Conservation (phyloP, 805 yeast species). For the Sugiyamaella qingdaonensis region DNA sequence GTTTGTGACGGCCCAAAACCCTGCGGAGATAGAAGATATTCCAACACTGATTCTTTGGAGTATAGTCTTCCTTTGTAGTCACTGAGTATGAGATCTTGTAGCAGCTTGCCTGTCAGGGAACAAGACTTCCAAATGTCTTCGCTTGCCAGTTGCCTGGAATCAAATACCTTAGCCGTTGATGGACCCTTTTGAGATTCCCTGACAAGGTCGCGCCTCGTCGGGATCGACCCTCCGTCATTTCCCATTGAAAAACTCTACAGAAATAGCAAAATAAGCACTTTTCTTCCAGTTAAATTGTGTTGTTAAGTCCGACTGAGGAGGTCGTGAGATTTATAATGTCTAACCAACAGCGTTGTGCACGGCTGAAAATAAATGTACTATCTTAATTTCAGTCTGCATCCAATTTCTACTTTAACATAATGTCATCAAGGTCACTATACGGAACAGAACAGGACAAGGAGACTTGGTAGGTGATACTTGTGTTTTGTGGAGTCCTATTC, state of each 20-base stretch:
- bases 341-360: too few species aligned
- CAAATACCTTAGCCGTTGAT: constrained; percentile 24
- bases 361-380: too few species aligned
- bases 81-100: constrained; percentile 52
- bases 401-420: background rate
- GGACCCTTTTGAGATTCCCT: constrained; percentile 21
- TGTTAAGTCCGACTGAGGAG: too few species aligned
- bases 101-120: constrained; percentile 38
- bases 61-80: constrained; percentile 62
- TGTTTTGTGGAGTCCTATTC: background rate
- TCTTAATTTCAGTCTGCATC: background rate
- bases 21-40: constrained; percentile 43
- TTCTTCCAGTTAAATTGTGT: too few species aligned
- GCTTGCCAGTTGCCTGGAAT: constrained; percentile 22
- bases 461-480: background rate
- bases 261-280: too few species aligned
- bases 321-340: too few species aligned
- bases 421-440: background rate
- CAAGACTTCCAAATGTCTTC: constrained; percentile 45
- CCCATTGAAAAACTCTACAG: constrained; percentile 1
- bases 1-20: constrained; percentile 19
- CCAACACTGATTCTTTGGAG: constrained; percentile 57
- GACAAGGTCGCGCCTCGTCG: constrained; percentile 51
- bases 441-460: background rate
- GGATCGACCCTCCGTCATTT: constrained; percentile 68